Evolutionary conservation across 2,329 filamentous ascomycete species (phyloP).

Genomic region (Hymenoscyphus occultus): DNA sequence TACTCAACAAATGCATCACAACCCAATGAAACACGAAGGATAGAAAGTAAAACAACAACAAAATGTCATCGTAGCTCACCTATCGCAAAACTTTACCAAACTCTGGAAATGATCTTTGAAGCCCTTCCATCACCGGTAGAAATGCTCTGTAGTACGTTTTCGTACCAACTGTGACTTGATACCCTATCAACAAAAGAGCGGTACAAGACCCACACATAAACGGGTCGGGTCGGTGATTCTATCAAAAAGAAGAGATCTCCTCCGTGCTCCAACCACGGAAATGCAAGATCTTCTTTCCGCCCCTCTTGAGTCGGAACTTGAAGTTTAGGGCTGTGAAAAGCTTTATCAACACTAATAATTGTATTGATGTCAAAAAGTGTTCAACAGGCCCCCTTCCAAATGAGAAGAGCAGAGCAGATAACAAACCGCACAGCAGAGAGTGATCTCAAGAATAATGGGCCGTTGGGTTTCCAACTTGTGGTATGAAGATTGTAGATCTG

Average conservation of each 20-base stretch:
- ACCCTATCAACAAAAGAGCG: not conserved
- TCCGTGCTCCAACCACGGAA: conserved; percentile 1
- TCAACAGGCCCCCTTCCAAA: not conserved
- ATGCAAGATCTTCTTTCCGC: not conserved
- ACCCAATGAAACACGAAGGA: not conserved
- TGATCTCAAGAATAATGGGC: not conserved
- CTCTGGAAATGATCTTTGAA: not conserved
- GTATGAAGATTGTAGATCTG: not conserved
- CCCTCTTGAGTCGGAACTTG: not conserved
- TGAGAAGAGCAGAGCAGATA: not conserved
- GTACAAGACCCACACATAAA: not conserved
- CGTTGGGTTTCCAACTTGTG: not conserved
- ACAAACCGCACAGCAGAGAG: not conserved
- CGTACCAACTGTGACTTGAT: not conserved
- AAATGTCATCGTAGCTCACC: not conserved
- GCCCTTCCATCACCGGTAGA: not conserved
- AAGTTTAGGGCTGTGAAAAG: not conserved
- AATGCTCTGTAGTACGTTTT: not conserved
- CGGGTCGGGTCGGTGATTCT: not conserved
- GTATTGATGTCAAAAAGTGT: not conserved
- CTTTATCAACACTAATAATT: not conserved
- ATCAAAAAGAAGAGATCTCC: not conserved
- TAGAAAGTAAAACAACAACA: not conserved
- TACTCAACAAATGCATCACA: not conserved
- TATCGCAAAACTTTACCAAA: not conserved